Conservation (phyloP, 768 basidiomycete genomes). For the Lepiota venenata region DNA sequence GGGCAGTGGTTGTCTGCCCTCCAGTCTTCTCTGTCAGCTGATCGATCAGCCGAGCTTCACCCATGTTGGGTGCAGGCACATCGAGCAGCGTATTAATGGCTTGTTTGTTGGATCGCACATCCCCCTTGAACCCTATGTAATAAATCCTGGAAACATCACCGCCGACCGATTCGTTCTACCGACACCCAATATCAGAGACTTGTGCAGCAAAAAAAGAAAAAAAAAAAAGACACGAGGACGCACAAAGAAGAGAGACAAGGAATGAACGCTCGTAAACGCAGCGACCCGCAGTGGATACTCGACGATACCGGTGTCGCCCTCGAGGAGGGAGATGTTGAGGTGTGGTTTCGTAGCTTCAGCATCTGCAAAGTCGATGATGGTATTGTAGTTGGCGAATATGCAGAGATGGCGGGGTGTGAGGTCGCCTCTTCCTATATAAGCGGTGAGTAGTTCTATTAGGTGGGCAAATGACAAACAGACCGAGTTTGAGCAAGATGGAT, state of each 20-base stretch:
- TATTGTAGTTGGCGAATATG: conserved; percentile 70
- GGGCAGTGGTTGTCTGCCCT: conserved; percentile 63
- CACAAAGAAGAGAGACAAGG: conserved; percentile 79
- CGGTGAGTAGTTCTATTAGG: neutral
- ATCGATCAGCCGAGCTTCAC: conserved; percentile 68
- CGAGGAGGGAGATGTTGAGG: conserved; percentile 64
- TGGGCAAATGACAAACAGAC: conserved; percentile 33
- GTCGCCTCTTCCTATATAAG: conserved; percentile 60
- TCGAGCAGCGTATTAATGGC: conserved; percentile 64
- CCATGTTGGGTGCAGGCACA: conserved; percentile 77
- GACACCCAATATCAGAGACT: neutral
- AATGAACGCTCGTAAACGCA: conserved; percentile 71
- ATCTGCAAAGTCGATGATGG: conserved; percentile 76
- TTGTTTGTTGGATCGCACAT: conserved; percentile 48
- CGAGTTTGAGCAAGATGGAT: conserved; percentile 74
- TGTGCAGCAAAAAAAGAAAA: neutral
- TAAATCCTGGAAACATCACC: conserved; percentile 66
- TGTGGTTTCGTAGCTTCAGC: conserved; percentile 68
- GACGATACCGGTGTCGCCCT: conserved; percentile 63
- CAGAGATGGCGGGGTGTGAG: conserved; percentile 70
- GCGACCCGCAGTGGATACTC: conserved; percentile 80
- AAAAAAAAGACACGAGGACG: conserved; percentile 26
- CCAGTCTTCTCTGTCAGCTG: conserved; percentile 52
- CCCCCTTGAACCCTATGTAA: conserved; percentile 84
- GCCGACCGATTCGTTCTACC: conserved; percentile 63